These are phyloP conservation scores for Beta vulgaris DNA, from an alignment of 148 eudicot species.

Conservation along the genomic window DNA sequence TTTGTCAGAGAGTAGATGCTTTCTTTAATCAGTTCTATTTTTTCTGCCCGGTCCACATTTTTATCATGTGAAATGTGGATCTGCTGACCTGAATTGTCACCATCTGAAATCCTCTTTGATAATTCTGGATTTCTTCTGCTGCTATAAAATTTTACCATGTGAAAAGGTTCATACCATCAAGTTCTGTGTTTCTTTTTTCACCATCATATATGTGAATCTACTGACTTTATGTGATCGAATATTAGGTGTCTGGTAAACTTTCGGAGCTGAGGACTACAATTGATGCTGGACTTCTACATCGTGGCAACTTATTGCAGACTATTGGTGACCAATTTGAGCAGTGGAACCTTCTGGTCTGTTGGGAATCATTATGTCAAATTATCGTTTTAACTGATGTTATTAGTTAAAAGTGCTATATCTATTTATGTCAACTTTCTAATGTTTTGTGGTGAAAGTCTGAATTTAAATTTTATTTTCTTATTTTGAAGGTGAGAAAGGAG, in stretches of 20 bases:
- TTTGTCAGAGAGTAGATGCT: neutral
- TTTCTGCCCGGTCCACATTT: no score
- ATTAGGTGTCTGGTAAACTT: constrained; percentile 78
- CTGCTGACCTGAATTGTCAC: no score
- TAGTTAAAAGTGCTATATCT: neutral
- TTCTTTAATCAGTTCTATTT: no score
- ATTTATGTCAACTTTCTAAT: neutral
- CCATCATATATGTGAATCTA: neutral
- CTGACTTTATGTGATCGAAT: constrained; percentile 7
- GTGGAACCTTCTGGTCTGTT: constrained; percentile 80
- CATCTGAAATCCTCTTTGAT: no score
- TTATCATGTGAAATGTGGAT: no score
- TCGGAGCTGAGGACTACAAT: constrained; percentile 83
- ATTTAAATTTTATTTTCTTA: constrained; percentile 9
- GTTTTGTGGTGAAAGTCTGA: neutral
- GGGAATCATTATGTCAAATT: constrained; percentile 1
- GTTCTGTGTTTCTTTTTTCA: neutral
- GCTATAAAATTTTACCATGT: neutral
- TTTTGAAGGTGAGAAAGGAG: constrained; percentile 75
- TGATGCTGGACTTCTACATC: constrained; percentile 76
- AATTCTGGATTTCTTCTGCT: neutral
- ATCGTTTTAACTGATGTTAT: neutral
- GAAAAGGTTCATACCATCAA: neutral
- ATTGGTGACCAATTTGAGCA: constrained; percentile 79
- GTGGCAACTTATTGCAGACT: constrained; percentile 62